Evolutionary conservation across 768 basidiomycete genomes (phyloP).

Genomic region (Rhizopogon rudus): DNA sequence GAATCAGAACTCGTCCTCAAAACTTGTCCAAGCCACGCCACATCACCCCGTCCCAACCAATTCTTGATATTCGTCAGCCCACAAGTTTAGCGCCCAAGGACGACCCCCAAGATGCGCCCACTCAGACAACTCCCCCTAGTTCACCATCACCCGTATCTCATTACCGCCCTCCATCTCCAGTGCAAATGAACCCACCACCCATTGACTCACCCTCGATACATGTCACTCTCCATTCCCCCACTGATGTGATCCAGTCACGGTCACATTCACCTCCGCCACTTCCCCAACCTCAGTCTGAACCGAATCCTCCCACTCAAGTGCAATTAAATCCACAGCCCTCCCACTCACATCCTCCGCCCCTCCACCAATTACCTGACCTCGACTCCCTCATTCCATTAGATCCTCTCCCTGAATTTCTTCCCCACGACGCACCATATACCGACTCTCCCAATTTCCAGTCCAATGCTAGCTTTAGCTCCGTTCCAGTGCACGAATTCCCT

Average conservation of each 20-base stretch:
- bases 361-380: constrained; percentile 16
- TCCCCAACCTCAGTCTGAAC: constrained; percentile 8
- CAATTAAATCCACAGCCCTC: constrained; percentile 18
- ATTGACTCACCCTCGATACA: background rate
- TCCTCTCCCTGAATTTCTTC: constrained; percentile 5
- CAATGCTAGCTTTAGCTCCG: background rate
- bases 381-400: constrained; percentile 25
- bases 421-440: background rate
- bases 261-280: constrained; percentile 1
- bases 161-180: background rate
- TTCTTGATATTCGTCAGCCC: constrained; percentile 1
- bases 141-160: constrained; percentile 2
- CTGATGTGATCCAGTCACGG: background rate
- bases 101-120: background rate
- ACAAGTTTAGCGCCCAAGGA: constrained; percentile 7
- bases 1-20: background rate
- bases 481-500: background rate
- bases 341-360: constrained; percentile 11
- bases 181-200: background rate
- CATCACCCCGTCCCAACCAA: background rate
- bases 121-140: background rate
- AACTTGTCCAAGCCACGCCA: constrained; percentile 1
- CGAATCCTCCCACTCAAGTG: constrained; percentile 18
- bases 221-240: background rate
- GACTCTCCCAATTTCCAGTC: background rate